These are phyloP conservation scores for Teunomyces tritomae DNA, from an alignment of 805 yeast species.

Conservation along the genomic window DNA sequence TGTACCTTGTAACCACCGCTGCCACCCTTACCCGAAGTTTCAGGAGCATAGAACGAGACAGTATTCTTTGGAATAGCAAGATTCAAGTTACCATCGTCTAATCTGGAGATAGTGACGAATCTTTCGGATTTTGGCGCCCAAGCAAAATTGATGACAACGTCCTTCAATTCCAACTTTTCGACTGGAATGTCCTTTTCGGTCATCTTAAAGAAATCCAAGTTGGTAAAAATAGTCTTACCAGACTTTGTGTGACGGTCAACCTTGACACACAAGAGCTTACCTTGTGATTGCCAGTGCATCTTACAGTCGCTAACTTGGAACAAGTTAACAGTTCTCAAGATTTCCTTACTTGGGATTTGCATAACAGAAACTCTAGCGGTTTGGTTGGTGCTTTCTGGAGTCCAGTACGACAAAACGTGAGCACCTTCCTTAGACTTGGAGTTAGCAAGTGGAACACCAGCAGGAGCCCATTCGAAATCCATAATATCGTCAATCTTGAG, in stretches of 20 bases:
- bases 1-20: constrained; percentile 56
- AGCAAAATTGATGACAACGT: constrained; percentile 79
- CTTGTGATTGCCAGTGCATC: constrained; percentile 91
- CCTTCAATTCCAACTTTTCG: constrained; percentile 90
- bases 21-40: constrained; percentile 51
- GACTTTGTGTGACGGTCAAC: constrained; percentile 97
- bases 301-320: constrained; percentile 92
- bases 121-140: constrained; percentile 96
- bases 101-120: constrained; percentile 72
- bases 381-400: constrained; percentile 90
- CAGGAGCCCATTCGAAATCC: constrained; percentile 95
- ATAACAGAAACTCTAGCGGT: constrained; percentile 91
- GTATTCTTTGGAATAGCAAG: constrained; percentile 65
- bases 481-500: constrained; percentile 79
- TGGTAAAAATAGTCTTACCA: constrained; percentile 85
- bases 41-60: constrained; percentile 81
- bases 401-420: constrained; percentile 87
- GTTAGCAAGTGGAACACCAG: constrained; percentile 66
- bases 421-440: constrained; percentile 53
- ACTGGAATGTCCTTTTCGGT: constrained; percentile 90
- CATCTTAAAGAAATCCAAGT: constrained; percentile 86
- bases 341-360: constrained; percentile 79
- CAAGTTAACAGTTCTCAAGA: constrained; percentile 86
- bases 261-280: constrained; percentile 82
- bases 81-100: constrained; percentile 54